phyloP scores from a whole-genome alignment of 2,329 filamentous ascomycete species.

The Teratosphaeria epicoccoides region DNA sequence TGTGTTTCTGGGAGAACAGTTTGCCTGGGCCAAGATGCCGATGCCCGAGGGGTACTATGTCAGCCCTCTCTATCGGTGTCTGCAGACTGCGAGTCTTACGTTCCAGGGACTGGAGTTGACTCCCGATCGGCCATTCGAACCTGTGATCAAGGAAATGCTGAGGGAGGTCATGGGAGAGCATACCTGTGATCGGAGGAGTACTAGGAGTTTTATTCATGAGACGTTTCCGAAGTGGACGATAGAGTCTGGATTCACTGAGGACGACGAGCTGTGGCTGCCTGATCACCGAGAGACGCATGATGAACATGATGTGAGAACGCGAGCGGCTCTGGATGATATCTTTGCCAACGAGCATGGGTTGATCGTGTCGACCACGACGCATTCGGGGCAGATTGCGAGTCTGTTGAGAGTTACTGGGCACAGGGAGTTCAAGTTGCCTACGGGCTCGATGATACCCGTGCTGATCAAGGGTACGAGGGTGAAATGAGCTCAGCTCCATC shows the following conservation, averaged over 20 bases:
- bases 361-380: conserved; percentile 46
- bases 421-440: conserved; percentile 36
- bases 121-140: conserved; percentile 41
- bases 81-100: conserved; percentile 52
- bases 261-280: conserved; percentile 44
- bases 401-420: conserved; percentile 39
- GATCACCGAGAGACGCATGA: conserved; percentile 39
- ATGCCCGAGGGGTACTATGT: conserved; percentile 55
- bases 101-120: conserved; percentile 47
- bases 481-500: background rate
- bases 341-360: conserved; percentile 38
- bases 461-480: conserved; percentile 32
- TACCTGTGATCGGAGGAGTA: conserved; percentile 55
- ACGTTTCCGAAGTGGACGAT: conserved; percentile 46
- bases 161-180: conserved; percentile 58
- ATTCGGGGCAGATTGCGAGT: conserved; percentile 49
- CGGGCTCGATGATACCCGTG: conserved; percentile 43
- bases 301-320: conserved; percentile 28
- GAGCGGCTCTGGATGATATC: conserved; percentile 41
- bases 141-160: conserved; percentile 51
- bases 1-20: conserved; percentile 47
- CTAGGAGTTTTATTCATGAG: conserved; percentile 41
- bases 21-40: conserved; percentile 45
- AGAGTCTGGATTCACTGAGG: conserved; percentile 51
- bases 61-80: conserved; percentile 53